These are phyloP conservation scores for Abrus pulchellus DNA, from an alignment of 306 rosid species.

Conservation along the genomic window DNA sequence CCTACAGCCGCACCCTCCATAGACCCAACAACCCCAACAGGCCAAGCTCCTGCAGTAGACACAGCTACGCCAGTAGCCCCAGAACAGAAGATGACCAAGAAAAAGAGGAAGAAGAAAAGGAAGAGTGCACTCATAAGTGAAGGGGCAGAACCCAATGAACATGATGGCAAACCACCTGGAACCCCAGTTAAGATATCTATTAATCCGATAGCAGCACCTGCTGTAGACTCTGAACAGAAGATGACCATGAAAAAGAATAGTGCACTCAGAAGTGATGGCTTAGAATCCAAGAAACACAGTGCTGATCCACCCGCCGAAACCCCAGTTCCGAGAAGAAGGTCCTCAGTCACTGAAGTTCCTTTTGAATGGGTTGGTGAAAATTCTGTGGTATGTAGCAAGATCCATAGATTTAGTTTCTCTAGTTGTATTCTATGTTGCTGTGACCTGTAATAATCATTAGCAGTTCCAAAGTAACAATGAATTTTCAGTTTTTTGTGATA, in stretches of 20 bases:
- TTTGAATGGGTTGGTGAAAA: conserved; percentile 36
- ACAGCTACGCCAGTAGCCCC: background rate
- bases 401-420: conserved; percentile 23
- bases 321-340: conserved; percentile 23
- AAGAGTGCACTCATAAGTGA: background rate
- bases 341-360: conserved; percentile 36
- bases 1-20: conserved; percentile 15
- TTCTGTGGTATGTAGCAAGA: conserved; percentile 58
- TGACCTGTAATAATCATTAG: background rate
- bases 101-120: conserved; percentile 6
- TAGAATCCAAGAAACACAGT: background rate
- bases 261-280: background rate
- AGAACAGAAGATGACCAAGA: background rate
- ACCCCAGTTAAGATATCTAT: conserved; percentile 1
- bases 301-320: conserved; percentile 24
- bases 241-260: background rate
- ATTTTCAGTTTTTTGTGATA: conserved; percentile 10
- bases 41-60: conserved; percentile 9
- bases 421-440: conserved; percentile 32
- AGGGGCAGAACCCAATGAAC: conserved; percentile 1
- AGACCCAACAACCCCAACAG: background rate
- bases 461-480: background rate
- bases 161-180: background rate
- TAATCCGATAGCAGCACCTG: background rate
- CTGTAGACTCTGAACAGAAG: conserved; percentile 32